Base-by-base conservation (phyloP, 345 rosid genomes). In the Draba incana region DNA sequence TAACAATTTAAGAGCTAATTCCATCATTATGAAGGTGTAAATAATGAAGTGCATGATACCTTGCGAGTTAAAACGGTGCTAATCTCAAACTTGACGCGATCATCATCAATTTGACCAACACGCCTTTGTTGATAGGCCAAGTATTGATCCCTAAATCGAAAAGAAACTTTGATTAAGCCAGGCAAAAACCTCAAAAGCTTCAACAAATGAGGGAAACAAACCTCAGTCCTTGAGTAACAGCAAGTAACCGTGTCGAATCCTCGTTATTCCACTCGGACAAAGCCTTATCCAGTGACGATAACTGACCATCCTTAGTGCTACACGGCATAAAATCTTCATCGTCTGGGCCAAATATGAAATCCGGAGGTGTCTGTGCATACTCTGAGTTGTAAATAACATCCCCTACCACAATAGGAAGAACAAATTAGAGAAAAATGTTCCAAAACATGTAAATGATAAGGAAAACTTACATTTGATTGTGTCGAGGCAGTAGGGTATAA, bases 41-140 rank as follows among this genome's bases (percentile, higher is more conserved):
- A 2, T 20, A 55, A 35, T 46, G 33, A 16, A 66, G 2, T 13
- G 56, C 7, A 44, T 12, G 11, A 53, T 83, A 93, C 99, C 99
- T 94, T 97, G 71, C 93, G 89, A 23, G 92, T 78, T 64, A 87
- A n/a, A 24, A 94, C 86, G 11, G 99, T 94, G 85, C 89, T 85
- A 38, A 87, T 78, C 74, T 94, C 98, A 76, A 94, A 94, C 70
- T 78, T 89, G 25, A 94, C 65, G 25, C 99, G 79, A 58, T 87
- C 96, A 72, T 91, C 99, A 70, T 94, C 92, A 57, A 94, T 87
- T 77, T 79, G 81, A 38, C 80, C 92, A 2, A 86, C 92, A 6
- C 85, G 88, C 73, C 66, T 86, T 73, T 75, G 70, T 84, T 91
- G 97, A 73, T 84, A 89, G 14, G 66, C 44, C 71, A 69, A 50